These are phyloP conservation scores for Daucus carota DNA, from an alignment of 129 eudicot genomes.

Conservation along the genomic window DH1_v3.0 NC_030383.2:55691501-55692000, in stretches of 20 bases:
- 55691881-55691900: conserved; percentile 86
- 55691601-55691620: no score
- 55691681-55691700: neutral
- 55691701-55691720: neutral
- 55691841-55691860: conserved; percentile 89
- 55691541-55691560: no score
- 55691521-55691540: no score
- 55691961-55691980: neutral
- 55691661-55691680: neutral
- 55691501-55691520: no score
- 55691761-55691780: neutral
- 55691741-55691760: neutral
- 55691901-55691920: conserved; percentile 90
- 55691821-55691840: conserved; percentile 72
- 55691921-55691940: conserved; percentile 88
- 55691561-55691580: no score
- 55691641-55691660: neutral
- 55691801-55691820: conserved; percentile 57
- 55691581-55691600: no score
- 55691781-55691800: conserved; percentile 34
- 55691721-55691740: neutral
- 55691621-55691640: no score
- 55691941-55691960: neutral
- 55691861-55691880: conserved; percentile 88
- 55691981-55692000: neutral